A percentile compares a stretch with the other conserved stretches of the same genome.
Conservation (phyloP, 306 rosid genomes). For the Cucumis hystrix region DNA sequence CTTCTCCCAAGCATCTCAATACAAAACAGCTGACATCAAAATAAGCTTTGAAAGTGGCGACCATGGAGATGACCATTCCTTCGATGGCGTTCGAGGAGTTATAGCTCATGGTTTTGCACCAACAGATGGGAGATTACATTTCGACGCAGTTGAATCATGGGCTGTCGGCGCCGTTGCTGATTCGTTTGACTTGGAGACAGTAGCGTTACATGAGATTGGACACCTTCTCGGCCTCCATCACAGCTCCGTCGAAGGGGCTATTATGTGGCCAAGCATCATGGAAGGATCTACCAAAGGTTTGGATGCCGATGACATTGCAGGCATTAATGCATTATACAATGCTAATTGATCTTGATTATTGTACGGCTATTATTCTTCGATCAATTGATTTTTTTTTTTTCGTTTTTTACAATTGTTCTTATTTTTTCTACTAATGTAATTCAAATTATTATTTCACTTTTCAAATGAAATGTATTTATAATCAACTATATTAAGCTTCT, state of each 20-base stretch:
- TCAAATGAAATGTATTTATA: no score
- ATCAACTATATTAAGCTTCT: no score
- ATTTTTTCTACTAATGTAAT: no score
- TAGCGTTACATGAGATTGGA: not conserved
- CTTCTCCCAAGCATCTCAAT: not conserved
- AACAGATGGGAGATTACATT: constrained; percentile 12
- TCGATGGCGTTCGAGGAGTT: constrained; percentile 1
- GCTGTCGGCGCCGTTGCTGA: not conserved
- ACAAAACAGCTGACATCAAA: not conserved
- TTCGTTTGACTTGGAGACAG: not conserved
- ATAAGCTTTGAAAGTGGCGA: constrained; percentile 12
- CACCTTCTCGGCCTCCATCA: not conserved
- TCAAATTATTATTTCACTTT: no score
- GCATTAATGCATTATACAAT: not conserved
- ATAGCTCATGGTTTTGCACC: constrained; percentile 14
- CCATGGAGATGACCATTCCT: constrained; percentile 7
- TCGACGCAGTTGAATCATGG: constrained; percentile 12
- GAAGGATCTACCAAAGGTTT: not conserved
- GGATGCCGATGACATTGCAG: not conserved
- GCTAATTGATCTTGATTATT: not conserved
- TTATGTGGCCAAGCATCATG: not conserved
- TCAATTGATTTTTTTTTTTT: no score
- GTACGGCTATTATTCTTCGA: not conserved
- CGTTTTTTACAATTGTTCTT: no score
- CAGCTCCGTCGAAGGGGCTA: not conserved